Evolutionary conservation across 2,329 filamentous ascomycete species (phyloP).

Genomic region (Zopfia rhizophila): DNA sequence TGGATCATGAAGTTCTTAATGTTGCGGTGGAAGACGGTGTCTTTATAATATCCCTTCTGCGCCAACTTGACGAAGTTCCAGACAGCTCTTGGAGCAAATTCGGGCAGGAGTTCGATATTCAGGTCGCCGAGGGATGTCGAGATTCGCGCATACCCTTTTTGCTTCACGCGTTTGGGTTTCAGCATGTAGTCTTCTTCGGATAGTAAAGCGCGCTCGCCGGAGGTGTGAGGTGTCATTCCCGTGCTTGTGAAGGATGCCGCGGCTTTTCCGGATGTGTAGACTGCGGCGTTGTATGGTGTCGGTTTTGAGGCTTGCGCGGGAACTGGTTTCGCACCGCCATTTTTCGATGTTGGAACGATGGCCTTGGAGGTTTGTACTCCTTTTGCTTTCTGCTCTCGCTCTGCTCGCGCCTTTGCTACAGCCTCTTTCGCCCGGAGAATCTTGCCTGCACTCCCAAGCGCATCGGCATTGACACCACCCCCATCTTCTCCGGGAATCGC

Average conservation of each 20-base stretch:
- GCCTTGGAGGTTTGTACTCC: conserved; percentile 30
- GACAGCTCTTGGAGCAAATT: conserved; percentile 90
- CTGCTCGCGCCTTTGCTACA: conserved; percentile 86
- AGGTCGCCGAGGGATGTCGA: conserved; percentile 86
- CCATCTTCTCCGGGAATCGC: conserved; percentile 76
- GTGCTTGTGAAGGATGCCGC: conserved; percentile 97
- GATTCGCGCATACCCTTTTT: conserved; percentile 90
- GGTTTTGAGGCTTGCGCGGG: conserved; percentile 42
- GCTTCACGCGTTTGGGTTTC: conserved; percentile 86
- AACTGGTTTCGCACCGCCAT: conserved; percentile 18
- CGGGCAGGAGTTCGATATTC: conserved; percentile 89
- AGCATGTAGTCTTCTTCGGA: conserved; percentile 98
- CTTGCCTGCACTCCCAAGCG: conserved; percentile 82
- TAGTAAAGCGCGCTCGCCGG: conserved; percentile 83
- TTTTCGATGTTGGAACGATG: conserved; percentile 31
- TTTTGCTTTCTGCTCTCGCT: conserved; percentile 63
- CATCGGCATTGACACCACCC: conserved; percentile 79
- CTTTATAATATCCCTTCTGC: conserved; percentile 89
- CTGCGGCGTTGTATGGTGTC: conserved; percentile 82
- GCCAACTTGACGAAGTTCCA: conserved; percentile 96
- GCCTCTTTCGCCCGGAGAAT: conserved; percentile 91
- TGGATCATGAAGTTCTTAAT: conserved; percentile 99
- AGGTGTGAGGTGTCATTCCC: conserved; percentile 90
- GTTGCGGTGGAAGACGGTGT: conserved; percentile 88
- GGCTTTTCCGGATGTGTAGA: conserved; percentile 88